Evolutionary conservation across 192 early-diverging fungal species (phyloP).

Genomic region (Dimargaris xerosporica): DNA sequence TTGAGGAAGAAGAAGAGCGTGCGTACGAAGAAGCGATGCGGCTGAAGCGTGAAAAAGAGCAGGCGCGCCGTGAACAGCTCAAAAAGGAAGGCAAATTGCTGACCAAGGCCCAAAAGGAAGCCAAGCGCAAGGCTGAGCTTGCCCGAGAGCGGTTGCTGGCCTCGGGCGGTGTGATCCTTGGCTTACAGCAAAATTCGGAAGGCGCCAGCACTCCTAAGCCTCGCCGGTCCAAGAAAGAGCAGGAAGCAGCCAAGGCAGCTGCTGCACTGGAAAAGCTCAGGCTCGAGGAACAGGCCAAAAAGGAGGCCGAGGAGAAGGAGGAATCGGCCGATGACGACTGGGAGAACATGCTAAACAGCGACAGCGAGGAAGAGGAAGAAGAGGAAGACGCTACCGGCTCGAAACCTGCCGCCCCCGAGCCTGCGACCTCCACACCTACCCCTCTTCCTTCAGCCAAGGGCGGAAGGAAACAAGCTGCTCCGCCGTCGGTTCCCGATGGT

Average conservation of each 20-base stretch:
- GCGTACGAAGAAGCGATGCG: constrained; percentile 57
- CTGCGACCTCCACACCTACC: constrained; percentile 23
- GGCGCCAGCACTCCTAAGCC: constrained; percentile 16
- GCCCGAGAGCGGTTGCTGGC: constrained; percentile 63
- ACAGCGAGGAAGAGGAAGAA: constrained; percentile 27
- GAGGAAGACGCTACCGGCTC: constrained; percentile 21
- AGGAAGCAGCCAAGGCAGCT: constrained; percentile 21
- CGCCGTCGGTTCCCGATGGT: constrained; percentile 52
- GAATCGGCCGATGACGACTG: constrained; percentile 20
- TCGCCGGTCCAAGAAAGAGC: constrained; percentile 26
- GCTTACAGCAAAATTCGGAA: constrained; percentile 16
- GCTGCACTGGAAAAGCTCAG: constrained; percentile 12
- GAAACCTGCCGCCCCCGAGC: constrained; percentile 46
- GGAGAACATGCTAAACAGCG: constrained; percentile 12
- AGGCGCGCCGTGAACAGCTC: constrained; percentile 56
- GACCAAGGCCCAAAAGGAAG: constrained; percentile 84
- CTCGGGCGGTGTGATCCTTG: constrained; percentile 61
- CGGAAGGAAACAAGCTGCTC: constrained; percentile 66
- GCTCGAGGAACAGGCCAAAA: constrained; percentile 12
- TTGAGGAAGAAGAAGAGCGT: constrained; percentile 57
- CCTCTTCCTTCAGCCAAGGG: constrained; percentile 27
- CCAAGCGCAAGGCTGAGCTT: constrained; percentile 48
- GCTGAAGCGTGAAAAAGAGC: constrained; percentile 73
- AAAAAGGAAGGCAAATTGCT: constrained; percentile 84
- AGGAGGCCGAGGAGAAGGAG: constrained; percentile 19